Percentiles rank a stretch among this genome's conserved stretches.
Conservation (phyloP, 108 stramenopile species). For the Ochromonas danica region DNA sequence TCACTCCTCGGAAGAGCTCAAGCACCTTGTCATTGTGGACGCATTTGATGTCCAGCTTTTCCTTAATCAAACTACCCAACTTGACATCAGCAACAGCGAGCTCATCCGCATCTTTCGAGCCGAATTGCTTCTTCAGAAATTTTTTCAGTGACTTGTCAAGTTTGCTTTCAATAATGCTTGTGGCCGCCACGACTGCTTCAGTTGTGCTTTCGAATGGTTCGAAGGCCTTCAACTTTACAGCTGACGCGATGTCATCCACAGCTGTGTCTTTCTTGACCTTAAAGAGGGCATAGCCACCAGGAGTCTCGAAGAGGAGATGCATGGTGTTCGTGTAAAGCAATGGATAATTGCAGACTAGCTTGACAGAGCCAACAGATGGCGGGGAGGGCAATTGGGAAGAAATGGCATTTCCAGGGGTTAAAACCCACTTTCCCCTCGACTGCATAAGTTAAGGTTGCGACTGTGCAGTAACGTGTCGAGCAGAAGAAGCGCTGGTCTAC, state of each 20-base stretch:
- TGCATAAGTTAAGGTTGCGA: no score
- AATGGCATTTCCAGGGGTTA: no score
- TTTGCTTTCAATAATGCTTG: slow-evolving; percentile 87
- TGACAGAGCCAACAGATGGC: no score
- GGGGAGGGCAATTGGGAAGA: no score
- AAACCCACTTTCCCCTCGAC: no score
- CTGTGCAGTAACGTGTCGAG: no score
- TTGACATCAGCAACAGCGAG: slow-evolving; percentile 90
- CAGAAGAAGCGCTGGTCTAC: no score
- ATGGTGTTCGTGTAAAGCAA: no score
- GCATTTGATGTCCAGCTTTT: slow-evolving; percentile 88
- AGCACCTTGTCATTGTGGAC: slow-evolving; percentile 81
- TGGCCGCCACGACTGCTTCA: slow-evolving; percentile 90
- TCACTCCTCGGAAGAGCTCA: slow-evolving; percentile 93
- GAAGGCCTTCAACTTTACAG: slow-evolving; percentile 81
- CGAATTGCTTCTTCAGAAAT: slow-evolving; percentile 83
- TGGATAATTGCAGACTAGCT: no score
- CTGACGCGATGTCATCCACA: background rate
- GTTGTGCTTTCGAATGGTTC: slow-evolving; percentile 93
- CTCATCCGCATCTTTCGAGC: slow-evolving; percentile 62
- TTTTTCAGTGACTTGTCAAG: slow-evolving; percentile 85
- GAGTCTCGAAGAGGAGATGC: slow-evolving; percentile 98
- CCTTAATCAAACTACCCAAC: slow-evolving; percentile 84
- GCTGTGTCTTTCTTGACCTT: slow-evolving; percentile 60
- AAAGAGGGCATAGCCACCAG: slow-evolving; percentile 97